Evolutionary conservation across 1,139 yeast genomes (phyloP), one percentile per base, ranked within the genome.

Genomic region (Eremothecium sinecaudum): DNA sequence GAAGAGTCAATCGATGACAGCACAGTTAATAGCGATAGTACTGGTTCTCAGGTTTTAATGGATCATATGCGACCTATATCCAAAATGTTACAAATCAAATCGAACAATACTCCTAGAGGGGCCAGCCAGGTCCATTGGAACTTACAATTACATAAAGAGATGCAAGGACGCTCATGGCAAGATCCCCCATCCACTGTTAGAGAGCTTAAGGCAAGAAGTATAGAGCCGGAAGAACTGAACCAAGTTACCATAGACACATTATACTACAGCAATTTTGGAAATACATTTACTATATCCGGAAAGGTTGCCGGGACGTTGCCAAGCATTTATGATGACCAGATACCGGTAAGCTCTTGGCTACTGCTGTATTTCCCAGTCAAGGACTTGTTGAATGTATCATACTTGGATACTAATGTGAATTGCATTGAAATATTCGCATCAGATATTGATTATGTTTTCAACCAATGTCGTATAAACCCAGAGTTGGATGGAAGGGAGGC

Each of bases 371-470:
- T 27, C 4, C 19, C 20, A 3, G n/a, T 27, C 5, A 4, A 16
- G n/a, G 8, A 5, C 14, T 10, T n/a, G 11, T 10, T n/a, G 3
- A 7, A 16, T 17, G n/a, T 10, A 5, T 4, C 10, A 7, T 11
- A 17, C 14, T 4, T 5, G 19, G 30, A 27, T 27, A 43, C 44
- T 8, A 39, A 38, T 17, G 39, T 35, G 9, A 44, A 44, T 31
- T 44, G 48, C 26, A 26, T 43, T 18, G 30, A 27, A 18, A 17
- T 27, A 16, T 27, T 16, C 21, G 3, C 30, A 27, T 27, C 30
- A 17, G 21, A 27, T 14, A 7, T 17, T 4, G 21, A 27, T n/a
- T 27, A n/a, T 7, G 19, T 27, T 4, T 7, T 27, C 4, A 11
- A 27, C 4, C 19, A 17, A 27, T 27, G 21, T 14, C 21, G 14